Evolutionary conservation across 1,284 basidiomycete genomes (phyloP), one percentile per base, ranked within the genome.

Genomic region (Gymnopus androsaceus): DNA sequence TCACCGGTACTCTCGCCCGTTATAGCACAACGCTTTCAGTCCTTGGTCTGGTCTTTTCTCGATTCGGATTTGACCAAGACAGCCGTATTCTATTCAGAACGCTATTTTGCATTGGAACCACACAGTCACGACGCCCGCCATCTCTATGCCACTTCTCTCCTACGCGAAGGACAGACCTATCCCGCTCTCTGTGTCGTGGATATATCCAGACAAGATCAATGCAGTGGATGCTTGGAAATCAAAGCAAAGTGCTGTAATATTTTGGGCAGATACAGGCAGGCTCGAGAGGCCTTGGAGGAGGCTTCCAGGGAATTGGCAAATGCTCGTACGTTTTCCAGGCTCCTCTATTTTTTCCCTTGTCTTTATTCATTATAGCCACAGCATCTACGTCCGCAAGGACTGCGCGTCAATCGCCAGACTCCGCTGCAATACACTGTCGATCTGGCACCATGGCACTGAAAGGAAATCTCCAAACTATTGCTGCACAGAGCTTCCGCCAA

Each of bases 61-160:
- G 90, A 92, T 73, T 79, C 83, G 54, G 86, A 87, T 66, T 82
- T 92, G 42, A 76, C 81, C 63, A 83, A 82, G 69, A 85, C 89
- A 42, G 90, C 90, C 41, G 79, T 88, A 38, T 92, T 92, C 75
- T 90, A 90, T 71, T 89, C 90, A 38, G 90, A 92, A 71, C 76
- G 89, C 62, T 90, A 89, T 70, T 90, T 79, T 68, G 80, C 83
- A 40, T 72, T 87, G 65, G 82, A 88, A 70, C 75, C 76, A 62
- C 71, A 73, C 37, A 87, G 86, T 67, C 92, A 94, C 69, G 90
- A 93, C 69, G 84, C 90, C 61, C 82, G 90, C 54, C 92, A 95
- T 75, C 79, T 94, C 30, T 91, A 92, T 74, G 90, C 92, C 60
- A 85, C 83, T 41, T 82, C 87, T 38, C 82, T 94, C 55, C 78